phyloP scores from a whole-genome alignment of 1,139 yeast genomes.

The Magnusiomyces ingens region DNA sequence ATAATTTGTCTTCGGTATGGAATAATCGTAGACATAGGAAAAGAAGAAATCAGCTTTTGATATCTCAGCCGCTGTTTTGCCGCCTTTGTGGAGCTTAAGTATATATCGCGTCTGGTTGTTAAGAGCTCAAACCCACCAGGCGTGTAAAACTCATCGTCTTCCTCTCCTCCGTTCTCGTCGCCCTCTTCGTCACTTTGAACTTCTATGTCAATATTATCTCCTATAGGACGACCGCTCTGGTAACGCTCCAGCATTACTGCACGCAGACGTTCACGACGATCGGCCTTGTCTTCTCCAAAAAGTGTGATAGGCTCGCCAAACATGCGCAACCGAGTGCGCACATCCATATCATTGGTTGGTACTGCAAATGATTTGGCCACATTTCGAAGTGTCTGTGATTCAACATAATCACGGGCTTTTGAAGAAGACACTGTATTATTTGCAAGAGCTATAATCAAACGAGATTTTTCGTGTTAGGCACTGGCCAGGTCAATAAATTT shows the following conservation, averaged over 20 bases:
- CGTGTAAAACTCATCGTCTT: constrained; percentile 76
- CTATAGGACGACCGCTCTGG: constrained; percentile 21
- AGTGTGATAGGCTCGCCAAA: constrained; percentile 54
- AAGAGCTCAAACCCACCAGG: constrained; percentile 61
- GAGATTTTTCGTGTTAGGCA: background rate
- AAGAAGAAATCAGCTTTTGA: constrained; percentile 27
- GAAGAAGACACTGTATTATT: constrained; percentile 12
- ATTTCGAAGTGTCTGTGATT: constrained; percentile 22
- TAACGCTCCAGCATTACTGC: constrained; percentile 31
- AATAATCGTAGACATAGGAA: constrained; percentile 31
- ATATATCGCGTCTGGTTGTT: constrained; percentile 47
- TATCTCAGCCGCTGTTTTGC: constrained; percentile 40
- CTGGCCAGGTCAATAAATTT: background rate
- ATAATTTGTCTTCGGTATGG: constrained; percentile 44
- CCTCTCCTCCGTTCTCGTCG: constrained; percentile 40
- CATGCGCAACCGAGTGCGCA: constrained; percentile 41
- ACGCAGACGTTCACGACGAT: constrained; percentile 53
- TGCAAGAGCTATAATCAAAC: constrained; percentile 9
- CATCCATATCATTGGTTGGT: constrained; percentile 62
- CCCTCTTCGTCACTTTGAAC: constrained; percentile 22
- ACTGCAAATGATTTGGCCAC: constrained; percentile 32
- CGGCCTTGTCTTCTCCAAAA: constrained; percentile 56
- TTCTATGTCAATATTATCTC: constrained; percentile 16
- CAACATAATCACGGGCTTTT: constrained; percentile 23
- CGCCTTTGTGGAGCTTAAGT: constrained; percentile 43